Base-by-base conservation (phyloP, 768 basidiomycete genomes). In the Collybia mongolica region DNA sequence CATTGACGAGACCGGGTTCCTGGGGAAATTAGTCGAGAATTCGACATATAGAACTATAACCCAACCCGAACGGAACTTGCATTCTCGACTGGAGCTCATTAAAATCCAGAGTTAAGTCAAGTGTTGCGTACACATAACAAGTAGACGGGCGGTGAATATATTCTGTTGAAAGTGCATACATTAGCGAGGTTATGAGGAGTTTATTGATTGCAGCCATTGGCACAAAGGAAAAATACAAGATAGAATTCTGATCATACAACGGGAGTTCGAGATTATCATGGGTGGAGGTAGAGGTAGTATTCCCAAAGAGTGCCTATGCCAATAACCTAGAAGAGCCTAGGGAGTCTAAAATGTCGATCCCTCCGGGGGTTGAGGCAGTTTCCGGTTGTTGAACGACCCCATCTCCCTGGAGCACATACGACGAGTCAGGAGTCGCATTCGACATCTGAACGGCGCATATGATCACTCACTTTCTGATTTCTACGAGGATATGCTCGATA, bases 311-410 rank as follows among this genome's bases (percentile, higher is more conserved):
- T n/a, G 39, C 14, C 26, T 28, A 49, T 26, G 14, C 24, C 24
- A 26, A 26, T 7, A 26, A 26, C 24, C 24, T 24, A 22, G 23
- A 32, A 9, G 15, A 15, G 19, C 24, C 14, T 9, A 20, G 44
- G 26, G 12, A 6, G 23, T 9, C 32, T 32, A 86, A 70, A 90
- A 91, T 39, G 63, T 80, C 53, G 78, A 84, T 54, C 93, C 93
- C 65, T 99, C 97, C 15, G 88, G 82, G 2, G 97, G 97, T 70
- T 99, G 97, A 28, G 93, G 90, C 32, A 95, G 79, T 73, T 98
- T 98, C 58, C 93, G 76, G 68, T 98, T 99, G 54, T 81, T 81
- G 62, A 89, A 84, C 42, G 89, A 82, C 2, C 87, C 93, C 97
- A 99, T 98, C 68, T 97, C 94, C 73, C 95, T 98, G 11, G 4